phyloP scores from a whole-genome alignment of 371 early-diverging fungal genomes.

The Rhizoclosmatium hyalinum region DNA sequence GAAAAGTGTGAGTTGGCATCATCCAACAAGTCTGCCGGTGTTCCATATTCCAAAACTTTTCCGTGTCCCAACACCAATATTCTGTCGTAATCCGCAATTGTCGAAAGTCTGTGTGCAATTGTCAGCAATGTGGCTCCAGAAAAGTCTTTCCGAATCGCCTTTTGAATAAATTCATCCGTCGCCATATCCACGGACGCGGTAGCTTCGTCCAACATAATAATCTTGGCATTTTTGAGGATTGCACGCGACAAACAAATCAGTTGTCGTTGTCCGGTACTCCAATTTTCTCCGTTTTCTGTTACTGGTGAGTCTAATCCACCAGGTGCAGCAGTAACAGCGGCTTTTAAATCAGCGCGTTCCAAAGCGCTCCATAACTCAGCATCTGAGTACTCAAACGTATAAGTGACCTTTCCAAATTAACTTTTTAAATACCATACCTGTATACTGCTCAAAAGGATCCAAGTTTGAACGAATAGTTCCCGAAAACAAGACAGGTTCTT shows the following conservation, averaged over 20 bases:
- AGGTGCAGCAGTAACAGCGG: constrained; percentile 27
- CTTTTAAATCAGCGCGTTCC: constrained; percentile 35
- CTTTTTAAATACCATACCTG: constrained; percentile 31
- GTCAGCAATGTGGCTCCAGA: constrained; percentile 58
- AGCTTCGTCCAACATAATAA: constrained; percentile 78
- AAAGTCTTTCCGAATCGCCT: constrained; percentile 69
- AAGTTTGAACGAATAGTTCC: constrained; percentile 36
- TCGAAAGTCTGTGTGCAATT: constrained; percentile 67
- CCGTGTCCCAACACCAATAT: constrained; percentile 58
- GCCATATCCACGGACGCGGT: constrained; percentile 43
- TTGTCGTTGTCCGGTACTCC: constrained; percentile 57
- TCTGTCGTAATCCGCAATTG: constrained; percentile 78
- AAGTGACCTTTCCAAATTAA: constrained; percentile 43
- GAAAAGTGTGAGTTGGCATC: constrained; percentile 6
- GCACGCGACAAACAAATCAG: constrained; percentile 57
- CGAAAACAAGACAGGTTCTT: constrained; percentile 69
- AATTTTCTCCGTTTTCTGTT: constrained; percentile 40
- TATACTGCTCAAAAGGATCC: constrained; percentile 34
- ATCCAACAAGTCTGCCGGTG: constrained; percentile 54
- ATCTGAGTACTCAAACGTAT: constrained; percentile 32
- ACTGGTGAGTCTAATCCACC: constrained; percentile 39
- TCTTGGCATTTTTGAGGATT: constrained; percentile 46
- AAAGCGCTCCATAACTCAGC: constrained; percentile 50
- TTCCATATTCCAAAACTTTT: constrained; percentile 62
- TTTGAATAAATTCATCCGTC: constrained; percentile 68